Conservation (phyloP, 2,329 filamentous ascomycete genomes). For the Trichoderma hamatum region DNA sequence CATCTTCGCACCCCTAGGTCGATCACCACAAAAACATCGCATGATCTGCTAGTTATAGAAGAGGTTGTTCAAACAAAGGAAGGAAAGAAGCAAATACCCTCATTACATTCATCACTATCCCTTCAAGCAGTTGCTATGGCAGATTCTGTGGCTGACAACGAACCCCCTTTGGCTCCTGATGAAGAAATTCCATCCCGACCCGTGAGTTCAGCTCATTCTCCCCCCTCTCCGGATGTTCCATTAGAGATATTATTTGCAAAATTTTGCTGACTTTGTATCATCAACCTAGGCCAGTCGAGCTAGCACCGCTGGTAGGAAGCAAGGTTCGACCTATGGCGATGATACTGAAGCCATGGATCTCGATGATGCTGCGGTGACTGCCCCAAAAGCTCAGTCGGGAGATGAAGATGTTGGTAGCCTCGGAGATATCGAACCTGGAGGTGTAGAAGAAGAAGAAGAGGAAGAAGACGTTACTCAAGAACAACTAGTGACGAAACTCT, state of each 20-base stretch:
- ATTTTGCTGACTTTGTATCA: not conserved
- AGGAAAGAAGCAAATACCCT: not conserved
- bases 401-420: not conserved
- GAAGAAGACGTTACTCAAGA: not conserved
- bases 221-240: not conserved
- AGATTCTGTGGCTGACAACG: not conserved
- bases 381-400: not conserved
- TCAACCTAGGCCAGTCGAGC: not conserved
- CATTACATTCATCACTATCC: not conserved
- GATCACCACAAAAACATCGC: not conserved
- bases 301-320: not conserved
- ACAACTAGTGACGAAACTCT: not conserved
- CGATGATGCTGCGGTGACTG: not conserved
- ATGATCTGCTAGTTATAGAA: not conserved
- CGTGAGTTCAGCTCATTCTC: not conserved
- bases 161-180: not conserved
- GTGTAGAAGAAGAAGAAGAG: not conserved
- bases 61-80: not conserved
- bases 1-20: not conserved
- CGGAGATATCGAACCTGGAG: not conserved
- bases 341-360: not conserved
- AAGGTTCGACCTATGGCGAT: not conserved
- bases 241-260: not conserved
- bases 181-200: not conserved
- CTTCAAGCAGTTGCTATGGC: not conserved